Evolutionary conservation across 1,139 yeast species (phyloP).

Genomic region (Candida labiduridarum): DNA sequence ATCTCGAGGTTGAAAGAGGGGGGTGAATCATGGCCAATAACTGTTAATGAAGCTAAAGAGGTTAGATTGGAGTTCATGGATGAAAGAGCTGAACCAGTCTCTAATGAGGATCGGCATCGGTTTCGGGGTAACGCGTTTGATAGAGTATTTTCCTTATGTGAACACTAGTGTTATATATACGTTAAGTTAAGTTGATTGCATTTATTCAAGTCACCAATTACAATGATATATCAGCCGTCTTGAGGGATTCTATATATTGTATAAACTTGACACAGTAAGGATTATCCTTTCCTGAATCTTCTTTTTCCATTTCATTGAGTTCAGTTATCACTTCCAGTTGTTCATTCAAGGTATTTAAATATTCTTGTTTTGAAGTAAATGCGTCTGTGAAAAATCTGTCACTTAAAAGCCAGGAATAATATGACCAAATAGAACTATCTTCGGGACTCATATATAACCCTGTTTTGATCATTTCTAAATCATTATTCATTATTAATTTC

Average conservation of each 20-base stretch:
- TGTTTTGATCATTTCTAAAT: slow-evolving; percentile 69
- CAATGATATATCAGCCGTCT: background rate
- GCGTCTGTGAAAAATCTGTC: slow-evolving; percentile 48
- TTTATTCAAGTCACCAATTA: background rate
- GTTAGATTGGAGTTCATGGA: slow-evolving; percentile 33
- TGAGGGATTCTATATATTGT: slow-evolving; percentile 40
- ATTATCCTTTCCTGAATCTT: slow-evolving; percentile 59
- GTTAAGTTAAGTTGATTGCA: background rate
- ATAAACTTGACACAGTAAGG: slow-evolving; percentile 69
- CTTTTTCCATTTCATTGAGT: slow-evolving; percentile 60
- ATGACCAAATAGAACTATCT: slow-evolving; percentile 92
- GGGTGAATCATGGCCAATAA: slow-evolving; percentile 21
- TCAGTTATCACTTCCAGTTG: slow-evolving; percentile 48
- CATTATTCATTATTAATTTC: slow-evolving; percentile 49
- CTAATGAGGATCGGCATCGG: too few relatives aligned
- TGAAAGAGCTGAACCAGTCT: slow-evolving; percentile 25
- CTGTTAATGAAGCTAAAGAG: slow-evolving; percentile 27
- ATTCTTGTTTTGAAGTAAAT: slow-evolving; percentile 23
- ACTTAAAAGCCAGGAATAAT: slow-evolving; percentile 78
- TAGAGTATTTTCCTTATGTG: slow-evolving; percentile 31
- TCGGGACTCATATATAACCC: slow-evolving; percentile 94
- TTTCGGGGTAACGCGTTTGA: too few relatives aligned
- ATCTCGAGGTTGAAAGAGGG: slow-evolving; percentile 13
- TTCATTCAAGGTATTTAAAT: slow-evolving; percentile 36
- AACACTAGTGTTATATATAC: slow-evolving; percentile 23